Percentiles rank a stretch among this genome's conserved stretches.
Evolutionary conservation across 495 filamentous ascomycete genomes (phyloP).

Genomic region (Pyrenula aspistea): DNA sequence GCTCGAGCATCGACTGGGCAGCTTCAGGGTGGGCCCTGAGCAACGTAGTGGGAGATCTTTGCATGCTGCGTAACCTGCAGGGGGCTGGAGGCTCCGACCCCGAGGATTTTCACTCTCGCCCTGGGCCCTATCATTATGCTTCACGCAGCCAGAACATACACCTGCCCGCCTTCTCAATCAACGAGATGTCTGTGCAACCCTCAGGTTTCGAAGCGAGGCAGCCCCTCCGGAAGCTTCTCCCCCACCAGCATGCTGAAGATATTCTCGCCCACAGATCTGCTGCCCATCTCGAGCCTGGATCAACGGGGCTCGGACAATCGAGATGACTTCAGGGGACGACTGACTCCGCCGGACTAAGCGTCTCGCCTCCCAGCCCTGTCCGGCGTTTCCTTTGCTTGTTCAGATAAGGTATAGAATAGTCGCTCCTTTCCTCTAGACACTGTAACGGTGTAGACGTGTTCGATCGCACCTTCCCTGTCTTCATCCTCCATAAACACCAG

Average conservation of each 20-base stretch:
- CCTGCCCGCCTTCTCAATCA: too few species aligned
- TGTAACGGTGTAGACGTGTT: too few species aligned
- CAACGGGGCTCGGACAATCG: neutral
- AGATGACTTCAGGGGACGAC: neutral
- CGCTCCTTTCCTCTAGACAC: too few species aligned
- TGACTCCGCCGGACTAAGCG: neutral
- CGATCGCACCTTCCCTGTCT: neutral
- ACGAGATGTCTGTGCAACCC: neutral
- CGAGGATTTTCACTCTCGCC: neutral
- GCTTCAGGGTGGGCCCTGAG: neutral
- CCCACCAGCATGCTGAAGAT: neutral
- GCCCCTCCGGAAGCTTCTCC: neutral
- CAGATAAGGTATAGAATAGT: neutral
- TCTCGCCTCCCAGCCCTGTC: neutral
- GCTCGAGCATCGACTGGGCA: too few species aligned
- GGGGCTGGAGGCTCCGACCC: neutral
- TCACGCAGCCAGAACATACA: neutral
- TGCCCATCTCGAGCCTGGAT: neutral
- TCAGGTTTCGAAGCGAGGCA: neutral
- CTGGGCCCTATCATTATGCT: neutral
- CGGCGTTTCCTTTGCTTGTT: neutral
- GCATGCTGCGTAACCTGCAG: neutral
- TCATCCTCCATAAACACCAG: neutral
- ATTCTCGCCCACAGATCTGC: neutral
- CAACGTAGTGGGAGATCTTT: neutral